Conservation (phyloP, 306 rosid genomes). For the Begonia fuchsioides region DNA sequence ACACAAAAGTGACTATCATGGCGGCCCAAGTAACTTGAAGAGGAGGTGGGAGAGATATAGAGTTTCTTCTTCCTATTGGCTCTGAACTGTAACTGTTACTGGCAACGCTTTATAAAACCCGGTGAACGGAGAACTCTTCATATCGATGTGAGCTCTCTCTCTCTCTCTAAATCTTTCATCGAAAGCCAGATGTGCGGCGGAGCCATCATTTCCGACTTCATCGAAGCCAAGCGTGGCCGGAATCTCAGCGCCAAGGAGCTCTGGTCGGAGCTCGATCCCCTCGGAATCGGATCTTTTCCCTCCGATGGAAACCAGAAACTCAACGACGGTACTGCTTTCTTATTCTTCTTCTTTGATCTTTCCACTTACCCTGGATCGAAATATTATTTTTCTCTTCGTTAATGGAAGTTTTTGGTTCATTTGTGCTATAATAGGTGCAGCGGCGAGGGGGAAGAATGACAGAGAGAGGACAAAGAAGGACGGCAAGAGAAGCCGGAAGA, state of each 20-base stretch:
- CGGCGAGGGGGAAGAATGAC: slow-evolving; percentile 13
- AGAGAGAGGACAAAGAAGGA: not conserved
- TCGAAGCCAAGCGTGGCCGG: slow-evolving; percentile 37
- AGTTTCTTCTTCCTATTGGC: too few relatives aligned
- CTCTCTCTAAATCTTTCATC: not conserved
- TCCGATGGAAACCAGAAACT: not conserved
- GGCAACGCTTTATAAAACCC: too few relatives aligned
- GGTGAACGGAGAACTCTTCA: too few relatives aligned
- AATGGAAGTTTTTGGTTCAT: not conserved
- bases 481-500: slow-evolving; percentile 30
- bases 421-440: not conserved
- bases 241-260: slow-evolving; percentile 20
- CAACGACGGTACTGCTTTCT: not conserved
- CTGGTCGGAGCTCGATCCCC: slow-evolving; percentile 58
- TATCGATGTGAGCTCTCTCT: not conserved
- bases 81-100: too few relatives aligned
- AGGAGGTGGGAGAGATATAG: too few relatives aligned
- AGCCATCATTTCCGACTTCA: slow-evolving; percentile 65
- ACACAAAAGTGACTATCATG: too few relatives aligned
- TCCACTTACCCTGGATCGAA: too few relatives aligned
- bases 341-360: too few relatives aligned
- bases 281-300: slow-evolving; percentile 21
- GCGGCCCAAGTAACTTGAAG: too few relatives aligned
- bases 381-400: not conserved
- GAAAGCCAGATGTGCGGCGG: slow-evolving; percentile 68